Conservation (phyloP, 177 flowering plant genomes). For the Telopea speciosissima region DNA sequence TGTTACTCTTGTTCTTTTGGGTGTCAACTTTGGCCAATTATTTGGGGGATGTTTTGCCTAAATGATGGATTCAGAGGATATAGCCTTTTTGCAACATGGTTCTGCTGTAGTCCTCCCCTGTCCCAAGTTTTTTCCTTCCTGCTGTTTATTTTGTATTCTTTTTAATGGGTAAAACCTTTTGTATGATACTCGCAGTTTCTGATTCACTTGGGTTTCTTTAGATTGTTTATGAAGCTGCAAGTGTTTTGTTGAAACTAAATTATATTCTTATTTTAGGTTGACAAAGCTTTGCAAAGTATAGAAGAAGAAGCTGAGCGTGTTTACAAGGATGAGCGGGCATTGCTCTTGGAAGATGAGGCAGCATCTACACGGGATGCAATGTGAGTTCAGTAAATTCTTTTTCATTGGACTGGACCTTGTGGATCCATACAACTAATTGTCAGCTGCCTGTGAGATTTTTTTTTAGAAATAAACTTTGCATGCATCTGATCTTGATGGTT, state of each 20-base stretch:
- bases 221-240: background rate
- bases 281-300: conserved; percentile 84
- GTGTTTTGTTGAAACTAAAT: background rate
- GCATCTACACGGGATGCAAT: conserved; percentile 95
- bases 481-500: too few species aligned
- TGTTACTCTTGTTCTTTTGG: background rate
- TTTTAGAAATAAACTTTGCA: too few species aligned
- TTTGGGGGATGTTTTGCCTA: background rate
- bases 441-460: too few species aligned
- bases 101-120: background rate
- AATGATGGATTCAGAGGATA: background rate
- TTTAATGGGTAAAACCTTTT: too few species aligned
- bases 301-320: conserved; percentile 94
- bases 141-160: too few species aligned
- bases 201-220: too few species aligned
- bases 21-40: background rate
- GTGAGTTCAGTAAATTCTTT: conserved; percentile 29
- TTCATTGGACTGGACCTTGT: too few species aligned
- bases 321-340: conserved; percentile 81
- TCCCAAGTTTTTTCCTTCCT: too few species aligned
- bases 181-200: background rate
- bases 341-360: conserved; percentile 88
- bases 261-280: conserved; percentile 51
- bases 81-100: background rate
- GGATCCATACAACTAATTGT: too few species aligned